Base-by-base conservation (phyloP, 805 yeast genomes). In the Kodamaea laetipori region DNA sequence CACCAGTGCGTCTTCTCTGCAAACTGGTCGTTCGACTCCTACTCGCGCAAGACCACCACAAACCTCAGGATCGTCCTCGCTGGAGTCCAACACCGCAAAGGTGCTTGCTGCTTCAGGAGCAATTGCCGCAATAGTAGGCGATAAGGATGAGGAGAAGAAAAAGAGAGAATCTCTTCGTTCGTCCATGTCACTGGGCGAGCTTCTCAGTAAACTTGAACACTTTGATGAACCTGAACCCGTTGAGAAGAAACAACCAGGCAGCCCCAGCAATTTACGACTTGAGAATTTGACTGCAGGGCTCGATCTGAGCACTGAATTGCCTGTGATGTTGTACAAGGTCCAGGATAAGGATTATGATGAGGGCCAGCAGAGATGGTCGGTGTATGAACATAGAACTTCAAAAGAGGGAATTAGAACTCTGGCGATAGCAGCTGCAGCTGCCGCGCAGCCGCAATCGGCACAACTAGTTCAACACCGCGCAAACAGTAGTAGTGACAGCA, bases 151-250 rank as follows among this genome's bases (percentile, higher is more conserved):
- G 10, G 24, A 18, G 5, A 34, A 16, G 15, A 12, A 34, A 4
- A 32, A 19, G 24, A 32, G 48, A 18, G 41, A 46, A 34, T 41
- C 49, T 12, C n/a, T 51, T 16, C 42, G 60, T 26, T 50, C 55
- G 6, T 57, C 63, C 30, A 32, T 61, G 37, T 58, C 65, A 4
- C 55, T 64, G 1, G 69, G 67, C 3, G 70, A 65, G 48, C 49
- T 68, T 38, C 45, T 65, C 35, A 41, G 45, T 44, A 52, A 55
- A 46, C 43, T 64, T 46, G 66, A 48, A 24, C 27, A 25, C 30
- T 15, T 32, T 32, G 15, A 21, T 16, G 13, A 25, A 13, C 13
- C 33, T 3, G 12, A 18, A 25, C 34, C 6, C 11, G 33, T 23
- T 8, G 26, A 17, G 17, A 16, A 37, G 41, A 34, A 16, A 37